Percentiles rank a stretch among this genome's conserved stretches.
Evolutionary conservation across 352 stramenopile species (phyloP).

Genomic region (Peronosclerospora sorghi): DNA sequence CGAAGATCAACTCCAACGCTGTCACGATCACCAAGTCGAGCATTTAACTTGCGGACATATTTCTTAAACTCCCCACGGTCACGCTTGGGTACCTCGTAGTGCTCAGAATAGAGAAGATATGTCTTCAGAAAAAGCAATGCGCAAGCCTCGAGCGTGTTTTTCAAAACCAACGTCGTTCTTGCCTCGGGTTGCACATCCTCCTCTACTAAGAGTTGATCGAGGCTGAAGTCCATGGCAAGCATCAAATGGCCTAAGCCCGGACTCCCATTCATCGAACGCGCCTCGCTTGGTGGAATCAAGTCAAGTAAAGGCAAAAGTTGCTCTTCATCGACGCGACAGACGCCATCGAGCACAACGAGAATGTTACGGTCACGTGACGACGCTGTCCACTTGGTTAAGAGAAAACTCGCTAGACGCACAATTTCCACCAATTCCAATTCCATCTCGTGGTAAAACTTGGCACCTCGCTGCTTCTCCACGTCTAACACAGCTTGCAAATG

Average conservation of each 20-base stretch:
- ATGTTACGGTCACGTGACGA: slow-evolving; percentile 22
- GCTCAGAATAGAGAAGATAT: slow-evolving; percentile 40
- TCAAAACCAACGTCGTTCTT: slow-evolving; percentile 2
- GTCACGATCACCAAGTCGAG: slow-evolving; percentile 9
- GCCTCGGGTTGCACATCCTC: slow-evolving; percentile 4
- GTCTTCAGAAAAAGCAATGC: slow-evolving; percentile 59
- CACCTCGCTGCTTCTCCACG: slow-evolving; percentile 25
- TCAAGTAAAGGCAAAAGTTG: slow-evolving; percentile 40
- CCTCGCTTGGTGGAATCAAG: slow-evolving; percentile 33
- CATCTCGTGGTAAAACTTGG: slow-evolving; percentile 32
- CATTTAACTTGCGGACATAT: slow-evolving; percentile 28
- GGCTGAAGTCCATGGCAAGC: slow-evolving; percentile 51
- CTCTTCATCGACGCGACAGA: slow-evolving; percentile 45
- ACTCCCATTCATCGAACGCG: slow-evolving; percentile 33
- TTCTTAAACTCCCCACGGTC: slow-evolving; percentile 30
- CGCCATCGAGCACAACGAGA: slow-evolving; percentile 35
- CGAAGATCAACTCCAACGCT: slow-evolving; percentile 9
- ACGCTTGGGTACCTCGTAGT: slow-evolving; percentile 25
- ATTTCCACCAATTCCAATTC: slow-evolving; percentile 36
- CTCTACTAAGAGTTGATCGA: slow-evolving; percentile 32
- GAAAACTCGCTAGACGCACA: slow-evolving; percentile 27
- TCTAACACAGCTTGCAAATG: slow-evolving; percentile 32
- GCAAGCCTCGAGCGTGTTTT: slow-evolving; percentile 39
- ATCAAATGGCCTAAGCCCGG: slow-evolving; percentile 44
- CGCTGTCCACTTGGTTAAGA: slow-evolving; percentile 49